Evolutionary conservation across 2,329 filamentous ascomycete species (phyloP).

Genomic region (Sporothrix schenckii): DNA sequence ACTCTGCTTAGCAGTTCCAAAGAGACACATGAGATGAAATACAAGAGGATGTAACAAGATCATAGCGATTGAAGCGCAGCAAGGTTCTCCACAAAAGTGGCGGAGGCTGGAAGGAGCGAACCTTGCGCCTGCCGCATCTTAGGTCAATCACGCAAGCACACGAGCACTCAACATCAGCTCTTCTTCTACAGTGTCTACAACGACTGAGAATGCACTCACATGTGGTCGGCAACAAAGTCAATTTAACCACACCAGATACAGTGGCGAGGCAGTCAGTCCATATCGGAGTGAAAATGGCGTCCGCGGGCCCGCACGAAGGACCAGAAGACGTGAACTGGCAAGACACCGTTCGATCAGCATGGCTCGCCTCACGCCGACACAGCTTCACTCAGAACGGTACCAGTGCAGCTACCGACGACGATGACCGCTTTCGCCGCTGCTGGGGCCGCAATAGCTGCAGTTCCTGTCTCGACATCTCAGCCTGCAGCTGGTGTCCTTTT

Average conservation of each 20-base stretch:
- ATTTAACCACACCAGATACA: neutral
- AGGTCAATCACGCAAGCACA: slow-evolving; percentile 14
- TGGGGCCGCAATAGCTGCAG: slow-evolving; percentile 56
- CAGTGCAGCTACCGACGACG: slow-evolving; percentile 37
- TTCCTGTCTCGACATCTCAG: slow-evolving; percentile 49
- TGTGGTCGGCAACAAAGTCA: neutral
- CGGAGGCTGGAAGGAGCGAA: neutral
- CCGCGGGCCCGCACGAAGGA: neutral
- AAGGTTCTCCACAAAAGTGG: neutral
- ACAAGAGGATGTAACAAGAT: neutral
- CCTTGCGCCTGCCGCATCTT: neutral
- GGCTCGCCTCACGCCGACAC: neutral
- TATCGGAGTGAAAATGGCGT: neutral
- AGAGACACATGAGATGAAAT: neutral
- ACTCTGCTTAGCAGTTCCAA: neutral
- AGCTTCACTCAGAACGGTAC: neutral
- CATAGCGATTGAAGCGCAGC: neutral
- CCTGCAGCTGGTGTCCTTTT: slow-evolving; percentile 59
- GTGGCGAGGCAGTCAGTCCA: neutral
- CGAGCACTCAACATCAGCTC: neutral
- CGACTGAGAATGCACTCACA: neutral
- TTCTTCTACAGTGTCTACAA: neutral
- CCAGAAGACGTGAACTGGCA: slow-evolving; percentile 6
- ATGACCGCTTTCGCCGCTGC: slow-evolving; percentile 53
- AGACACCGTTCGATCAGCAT: neutral